A percentile compares a stretch with the other conserved stretches of the same genome.
Conservation (phyloP, 768 basidiomycete species). For the Agrocybe pediades region DNA sequence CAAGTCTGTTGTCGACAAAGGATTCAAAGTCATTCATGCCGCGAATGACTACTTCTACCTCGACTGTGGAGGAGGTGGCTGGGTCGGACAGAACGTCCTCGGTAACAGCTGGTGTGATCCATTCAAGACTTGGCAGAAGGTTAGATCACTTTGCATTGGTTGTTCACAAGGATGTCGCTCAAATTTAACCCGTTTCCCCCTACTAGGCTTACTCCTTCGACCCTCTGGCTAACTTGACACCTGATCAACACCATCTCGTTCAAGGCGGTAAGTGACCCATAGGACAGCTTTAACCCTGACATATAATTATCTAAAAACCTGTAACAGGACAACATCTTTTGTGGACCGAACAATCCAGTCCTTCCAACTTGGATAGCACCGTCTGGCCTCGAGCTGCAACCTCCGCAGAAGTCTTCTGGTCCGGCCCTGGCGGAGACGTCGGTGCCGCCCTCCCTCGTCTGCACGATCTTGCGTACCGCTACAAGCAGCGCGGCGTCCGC, state of each 20-base stretch:
- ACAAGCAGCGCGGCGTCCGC: constrained; percentile 59
- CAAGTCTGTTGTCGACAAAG: constrained; percentile 54
- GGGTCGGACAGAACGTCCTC: constrained; percentile 51
- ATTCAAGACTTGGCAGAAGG: constrained; percentile 81
- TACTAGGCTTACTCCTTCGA: constrained; percentile 68
- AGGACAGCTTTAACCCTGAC: background rate
- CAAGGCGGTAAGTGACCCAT: constrained; percentile 54
- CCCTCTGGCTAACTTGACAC: constrained; percentile 60
- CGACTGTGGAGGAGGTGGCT: constrained; percentile 74
- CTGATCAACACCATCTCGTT: constrained; percentile 52
- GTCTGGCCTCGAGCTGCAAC: constrained; percentile 75
- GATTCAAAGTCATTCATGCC: constrained; percentile 65
- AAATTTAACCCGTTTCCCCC: background rate
- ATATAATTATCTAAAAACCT: background rate
- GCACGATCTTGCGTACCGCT: constrained; percentile 65
- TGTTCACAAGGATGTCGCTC: background rate
- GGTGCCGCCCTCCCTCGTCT: constrained; percentile 62
- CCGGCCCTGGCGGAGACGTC: constrained; percentile 50
- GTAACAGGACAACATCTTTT: constrained; percentile 63
- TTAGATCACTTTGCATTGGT: constrained; percentile 19
- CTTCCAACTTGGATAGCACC: constrained; percentile 64
- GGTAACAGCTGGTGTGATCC: constrained; percentile 78
- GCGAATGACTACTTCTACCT: constrained; percentile 84
- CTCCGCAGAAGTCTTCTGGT: constrained; percentile 80
- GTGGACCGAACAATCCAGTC: constrained; percentile 75